These are phyloP conservation scores for Chaetomiaceae sp. DNA, from an alignment of 2,329 filamentous ascomycete species.

Conservation along the genomic window DNA sequence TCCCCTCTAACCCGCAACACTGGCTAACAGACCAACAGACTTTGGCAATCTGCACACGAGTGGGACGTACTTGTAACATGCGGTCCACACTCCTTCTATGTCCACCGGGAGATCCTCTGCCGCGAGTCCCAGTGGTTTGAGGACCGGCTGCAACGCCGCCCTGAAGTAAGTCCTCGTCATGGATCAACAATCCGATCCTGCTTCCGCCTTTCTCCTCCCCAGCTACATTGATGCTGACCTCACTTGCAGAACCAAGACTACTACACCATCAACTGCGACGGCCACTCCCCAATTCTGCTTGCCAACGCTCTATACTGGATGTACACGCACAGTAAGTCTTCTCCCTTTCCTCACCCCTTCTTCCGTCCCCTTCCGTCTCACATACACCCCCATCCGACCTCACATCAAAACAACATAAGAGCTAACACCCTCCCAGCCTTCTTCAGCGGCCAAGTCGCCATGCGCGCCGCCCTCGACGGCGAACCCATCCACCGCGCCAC, in stretches of 20 bases:
- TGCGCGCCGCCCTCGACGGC: conserved; percentile 13
- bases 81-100: neutral
- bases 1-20: no score
- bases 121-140: conserved; percentile 20
- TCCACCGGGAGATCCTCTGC: conserved; percentile 23
- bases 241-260: conserved; percentile 1
- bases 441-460: neutral
- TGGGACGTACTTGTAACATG: conserved; percentile 24
- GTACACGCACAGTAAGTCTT: conserved; percentile 25
- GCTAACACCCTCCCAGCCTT: neutral
- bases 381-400: neutral
- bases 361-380: neutral
- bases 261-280: conserved; percentile 13
- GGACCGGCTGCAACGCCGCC: conserved; percentile 10
- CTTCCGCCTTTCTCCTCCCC: neutral
- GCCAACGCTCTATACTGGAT: conserved; percentile 27
- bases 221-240: neutral
- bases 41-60: conserved; percentile 17
- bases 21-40: conserved; percentile 11
- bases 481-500: conserved; percentile 23
- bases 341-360: neutral
- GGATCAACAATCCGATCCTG: no score
- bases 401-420: neutral
- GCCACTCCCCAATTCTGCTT: conserved; percentile 22
- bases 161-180: conserved; percentile 7